phyloP scores from a whole-genome alignment of 768 basidiomycete species.

The Boletales sp. region DNA sequence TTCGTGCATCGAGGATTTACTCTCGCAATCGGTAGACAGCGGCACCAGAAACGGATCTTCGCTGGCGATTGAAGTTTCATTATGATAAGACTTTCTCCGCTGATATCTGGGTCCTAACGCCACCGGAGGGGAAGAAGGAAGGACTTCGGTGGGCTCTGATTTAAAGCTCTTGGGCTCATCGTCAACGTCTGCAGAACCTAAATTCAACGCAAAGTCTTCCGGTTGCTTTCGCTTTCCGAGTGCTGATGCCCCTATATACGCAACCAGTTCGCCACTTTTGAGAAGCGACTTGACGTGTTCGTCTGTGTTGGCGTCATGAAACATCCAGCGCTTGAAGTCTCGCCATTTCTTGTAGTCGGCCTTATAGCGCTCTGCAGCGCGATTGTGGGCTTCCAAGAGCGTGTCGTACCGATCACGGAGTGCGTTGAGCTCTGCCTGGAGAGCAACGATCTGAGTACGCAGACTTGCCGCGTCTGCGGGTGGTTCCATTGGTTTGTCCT shows the following conservation, averaged over 20 bases:
- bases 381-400: constrained; percentile 40
- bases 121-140: neutral
- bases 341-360: constrained; percentile 54
- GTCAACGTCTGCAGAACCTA: constrained; percentile 5
- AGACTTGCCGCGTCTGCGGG: constrained; percentile 2
- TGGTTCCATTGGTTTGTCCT: constrained; percentile 1
- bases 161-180: constrained; percentile 1
- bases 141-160: constrained; percentile 4
- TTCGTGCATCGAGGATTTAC: neutral
- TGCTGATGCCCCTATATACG: constrained; percentile 15
- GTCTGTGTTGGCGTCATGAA: constrained; percentile 31
- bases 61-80: constrained; percentile 8
- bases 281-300: constrained; percentile 25
- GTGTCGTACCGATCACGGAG: constrained; percentile 44
- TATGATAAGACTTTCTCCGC: constrained; percentile 18
- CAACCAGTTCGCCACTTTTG: constrained; percentile 28
- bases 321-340: constrained; percentile 42
- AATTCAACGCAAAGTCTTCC: constrained; percentile 18
- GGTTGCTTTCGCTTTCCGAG: constrained; percentile 28
- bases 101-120: constrained; percentile 1
- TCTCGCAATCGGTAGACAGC: neutral
- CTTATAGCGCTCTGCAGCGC: constrained; percentile 46
- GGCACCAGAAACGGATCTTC: constrained; percentile 9
- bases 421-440: constrained; percentile 31
- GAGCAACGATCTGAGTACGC: constrained; percentile 12